Evolutionary conservation across 768 basidiomycete species (phyloP), one percentile per base, ranked within the genome.

Genomic region (Calocybe indica): DNA sequence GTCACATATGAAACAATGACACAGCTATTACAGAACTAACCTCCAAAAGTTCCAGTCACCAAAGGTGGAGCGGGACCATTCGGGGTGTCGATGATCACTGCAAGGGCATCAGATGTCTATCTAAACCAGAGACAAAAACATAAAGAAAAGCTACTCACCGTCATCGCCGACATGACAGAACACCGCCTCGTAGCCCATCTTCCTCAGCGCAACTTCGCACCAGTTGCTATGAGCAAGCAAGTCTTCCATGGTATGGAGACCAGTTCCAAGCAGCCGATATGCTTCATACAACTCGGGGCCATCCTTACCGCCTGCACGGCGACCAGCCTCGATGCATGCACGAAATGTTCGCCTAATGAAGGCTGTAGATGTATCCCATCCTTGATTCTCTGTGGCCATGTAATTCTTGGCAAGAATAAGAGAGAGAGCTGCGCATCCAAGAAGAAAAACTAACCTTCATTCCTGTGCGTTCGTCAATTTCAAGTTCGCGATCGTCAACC

Each of bases 101-200:
- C 28, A 15, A 28, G 55, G 44, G 6, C 55, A 45, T 35, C 43
- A 11, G 33, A 32, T 14, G 30, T 14, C 32, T n/a, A n/a, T n/a
- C n/a, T n/a, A n/a, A n/a, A n/a, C n/a, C n/a, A n/a, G n/a, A n/a
- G n/a, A n/a, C n/a, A 37, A 10, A 29, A 32, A 30, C 6, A 11
- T 6, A 37, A 37, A 30, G 11, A 31, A 31, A 7, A 34, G 6
- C 31, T 7, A 32, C 48, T 44, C 48, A 71, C 76, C 76, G 51
- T 73, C 70, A 37, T 84, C 79, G 10, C 89, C 88, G 41, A 91
- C 86, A 62, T 91, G 88, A 49, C 82, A 82, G 64, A 91, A 91
- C 11, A 90, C 83, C 37, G 86, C 71, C 11, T 67, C 50, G 59
- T 88, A 70, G 0, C 89, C 88, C 68, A 88, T 70, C 52, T 80